These are phyloP conservation scores for Cichorium intybus DNA, from an alignment of 140 eudicot genomes.

Conservation along the genomic window DNA sequence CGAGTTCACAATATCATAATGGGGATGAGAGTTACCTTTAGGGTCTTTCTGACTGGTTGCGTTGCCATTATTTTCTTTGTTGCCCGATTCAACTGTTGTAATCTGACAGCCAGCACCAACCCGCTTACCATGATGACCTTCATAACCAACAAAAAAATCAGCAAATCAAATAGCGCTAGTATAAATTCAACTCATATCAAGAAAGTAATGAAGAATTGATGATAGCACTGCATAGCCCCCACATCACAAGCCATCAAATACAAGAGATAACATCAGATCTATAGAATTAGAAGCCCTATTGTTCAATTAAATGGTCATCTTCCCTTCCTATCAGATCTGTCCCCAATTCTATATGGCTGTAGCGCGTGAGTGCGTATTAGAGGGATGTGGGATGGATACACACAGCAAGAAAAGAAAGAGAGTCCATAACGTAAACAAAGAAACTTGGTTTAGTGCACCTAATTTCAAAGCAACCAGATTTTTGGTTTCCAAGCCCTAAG, in stretches of 20 bases:
- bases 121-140: constrained; percentile 53
- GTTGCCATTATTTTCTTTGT: constrained; percentile 37
- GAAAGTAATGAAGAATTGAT: background rate
- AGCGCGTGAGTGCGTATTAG: constrained; percentile 15
- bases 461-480: constrained; percentile 14
- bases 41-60: constrained; percentile 49
- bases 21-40: constrained; percentile 41
- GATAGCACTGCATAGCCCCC: too few relatives aligned
- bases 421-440: background rate
- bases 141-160: constrained; percentile 16
- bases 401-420: background rate
- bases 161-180: constrained; percentile 5
- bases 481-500: constrained; percentile 3
- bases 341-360: constrained; percentile 8
- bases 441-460: background rate
- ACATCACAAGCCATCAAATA: constrained; percentile 6
- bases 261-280: constrained; percentile 24
- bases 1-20: constrained; percentile 34
- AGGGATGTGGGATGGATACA: background rate
- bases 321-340: constrained; percentile 26
- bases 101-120: constrained; percentile 39
- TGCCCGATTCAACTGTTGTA: constrained; percentile 41
- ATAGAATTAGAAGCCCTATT: background rate
- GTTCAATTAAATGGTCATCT: background rate
- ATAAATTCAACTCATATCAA: constrained; percentile 3